Percentiles rank a stretch among this genome's conserved stretches.
These are phyloP conservation scores for Sclerotinia minor DNA, from an alignment of 2,329 filamentous ascomycete species.

Conservation along the genomic window DNA sequence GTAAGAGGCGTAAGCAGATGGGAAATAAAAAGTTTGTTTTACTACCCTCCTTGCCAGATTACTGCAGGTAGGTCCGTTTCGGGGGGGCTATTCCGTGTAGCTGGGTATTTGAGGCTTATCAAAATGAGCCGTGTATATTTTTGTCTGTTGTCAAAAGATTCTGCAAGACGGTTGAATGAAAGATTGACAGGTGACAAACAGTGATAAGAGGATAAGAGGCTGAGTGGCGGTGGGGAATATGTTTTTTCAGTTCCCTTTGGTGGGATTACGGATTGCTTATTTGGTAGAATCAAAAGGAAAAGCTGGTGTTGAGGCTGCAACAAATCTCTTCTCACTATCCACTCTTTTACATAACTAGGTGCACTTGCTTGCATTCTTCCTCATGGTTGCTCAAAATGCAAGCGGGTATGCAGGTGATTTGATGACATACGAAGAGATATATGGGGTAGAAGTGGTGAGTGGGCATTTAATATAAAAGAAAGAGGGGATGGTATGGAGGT, in stretches of 20 bases:
- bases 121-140: neutral
- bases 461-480: no score
- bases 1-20: neutral
- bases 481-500: neutral
- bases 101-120: conserved; percentile 1
- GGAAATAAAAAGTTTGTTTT: conserved; percentile 11
- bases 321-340: neutral
- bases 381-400: neutral
- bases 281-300: neutral
- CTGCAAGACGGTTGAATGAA: neutral
- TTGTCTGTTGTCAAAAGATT: conserved; percentile 12
- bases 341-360: no score
- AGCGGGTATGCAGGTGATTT: neutral
- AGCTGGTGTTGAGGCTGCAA: neutral
- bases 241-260: neutral
- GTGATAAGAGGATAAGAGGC: conserved; percentile 6
- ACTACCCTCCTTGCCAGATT: neutral
- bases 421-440: no score
- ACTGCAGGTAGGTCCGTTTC: conserved; percentile 5
- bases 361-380: neutral
- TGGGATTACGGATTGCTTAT: neutral
- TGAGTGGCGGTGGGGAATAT: conserved; percentile 12
- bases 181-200: conserved; percentile 2
- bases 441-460: no score
- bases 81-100: conserved; percentile 1